Percentiles rank a stretch among this genome's conserved stretches.
Conservation (phyloP, 441 rosid genomes). For the Bocquillonia castaneifolia region DNA sequence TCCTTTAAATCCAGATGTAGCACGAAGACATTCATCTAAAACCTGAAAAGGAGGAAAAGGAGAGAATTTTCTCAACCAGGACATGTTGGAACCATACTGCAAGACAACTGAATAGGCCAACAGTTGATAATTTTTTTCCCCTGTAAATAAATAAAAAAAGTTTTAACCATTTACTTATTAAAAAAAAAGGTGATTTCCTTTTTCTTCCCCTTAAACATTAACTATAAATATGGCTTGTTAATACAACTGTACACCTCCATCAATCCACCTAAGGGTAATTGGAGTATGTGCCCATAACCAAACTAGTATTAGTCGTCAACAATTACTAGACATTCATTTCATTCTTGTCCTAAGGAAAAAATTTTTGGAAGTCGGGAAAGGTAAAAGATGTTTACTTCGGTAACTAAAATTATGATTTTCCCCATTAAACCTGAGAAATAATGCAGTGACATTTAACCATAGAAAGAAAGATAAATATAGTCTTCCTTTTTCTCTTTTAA, state of each 20-base stretch:
- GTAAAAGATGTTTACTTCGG: neutral
- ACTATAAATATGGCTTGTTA: neutral
- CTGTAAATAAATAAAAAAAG: neutral
- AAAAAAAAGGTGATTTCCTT: neutral
- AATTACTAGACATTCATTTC: neutral
- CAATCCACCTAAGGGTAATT: neutral
- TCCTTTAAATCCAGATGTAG: slow-evolving; percentile 86
- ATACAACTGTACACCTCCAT: neutral
- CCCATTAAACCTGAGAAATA: neutral
- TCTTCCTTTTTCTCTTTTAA: neutral
- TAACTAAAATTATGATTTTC: neutral
- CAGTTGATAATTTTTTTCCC: neutral
- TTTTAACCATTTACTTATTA: neutral
- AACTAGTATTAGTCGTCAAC: neutral
- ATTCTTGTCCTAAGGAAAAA: neutral
- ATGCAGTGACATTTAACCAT: neutral
- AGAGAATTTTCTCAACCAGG: neutral
- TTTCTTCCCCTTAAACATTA: neutral
- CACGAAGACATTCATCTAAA: slow-evolving; percentile 87
- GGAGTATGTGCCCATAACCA: neutral
- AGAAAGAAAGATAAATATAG: neutral
- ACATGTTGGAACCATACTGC: neutral
- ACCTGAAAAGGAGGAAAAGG: slow-evolving; percentile 42
- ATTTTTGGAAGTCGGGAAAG: neutral
- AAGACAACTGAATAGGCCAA: neutral